Evolutionary conservation across 2,329 filamentous ascomycete genomes (phyloP).

Genomic region (Fusarium gaditjirri): DNA sequence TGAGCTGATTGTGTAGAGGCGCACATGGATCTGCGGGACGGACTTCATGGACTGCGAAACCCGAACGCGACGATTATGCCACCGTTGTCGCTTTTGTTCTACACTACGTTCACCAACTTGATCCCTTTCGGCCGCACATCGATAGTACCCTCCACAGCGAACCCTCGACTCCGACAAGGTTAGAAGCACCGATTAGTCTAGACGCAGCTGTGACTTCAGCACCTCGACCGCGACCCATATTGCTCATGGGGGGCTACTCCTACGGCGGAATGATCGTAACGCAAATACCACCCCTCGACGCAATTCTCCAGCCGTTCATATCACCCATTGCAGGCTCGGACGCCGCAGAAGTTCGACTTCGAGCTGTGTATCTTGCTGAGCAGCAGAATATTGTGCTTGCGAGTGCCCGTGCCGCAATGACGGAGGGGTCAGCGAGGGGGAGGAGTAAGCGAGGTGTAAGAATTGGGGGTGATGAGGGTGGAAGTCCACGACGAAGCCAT

Average conservation of each 20-base stretch:
- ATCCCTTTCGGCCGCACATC: slow-evolving; percentile 48
- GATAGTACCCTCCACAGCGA: slow-evolving; percentile 13
- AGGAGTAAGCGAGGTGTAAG: slow-evolving; percentile 54
- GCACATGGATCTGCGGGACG: slow-evolving; percentile 77
- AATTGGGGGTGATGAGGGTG: slow-evolving; percentile 61
- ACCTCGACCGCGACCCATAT: slow-evolving; percentile 43
- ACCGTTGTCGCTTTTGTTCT: slow-evolving; percentile 84
- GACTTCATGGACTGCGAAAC: slow-evolving; percentile 87
- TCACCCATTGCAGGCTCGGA: slow-evolving; percentile 64
- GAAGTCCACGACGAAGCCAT: slow-evolving; percentile 52
- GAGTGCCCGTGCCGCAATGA: slow-evolving; percentile 48
- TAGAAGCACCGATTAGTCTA: background rate
- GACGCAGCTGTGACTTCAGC: background rate
- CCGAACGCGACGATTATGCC: slow-evolving; percentile 84
- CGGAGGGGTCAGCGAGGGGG: slow-evolving; percentile 42
- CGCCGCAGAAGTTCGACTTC: slow-evolving; percentile 74
- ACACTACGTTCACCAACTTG: slow-evolving; percentile 74
- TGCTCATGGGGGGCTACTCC: slow-evolving; percentile 84
- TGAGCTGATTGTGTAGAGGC: slow-evolving; percentile 66
- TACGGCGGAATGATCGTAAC: slow-evolving; percentile 88
- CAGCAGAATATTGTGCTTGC: slow-evolving; percentile 65
- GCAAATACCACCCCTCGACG: slow-evolving; percentile 71
- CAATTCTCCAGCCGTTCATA: slow-evolving; percentile 70
- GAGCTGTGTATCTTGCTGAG: slow-evolving; percentile 74
- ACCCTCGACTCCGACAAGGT: slow-evolving; percentile 5